Base-by-base conservation (phyloP, 192 early-diverging fungal species). In the Backusella liffmaniae region DNA sequence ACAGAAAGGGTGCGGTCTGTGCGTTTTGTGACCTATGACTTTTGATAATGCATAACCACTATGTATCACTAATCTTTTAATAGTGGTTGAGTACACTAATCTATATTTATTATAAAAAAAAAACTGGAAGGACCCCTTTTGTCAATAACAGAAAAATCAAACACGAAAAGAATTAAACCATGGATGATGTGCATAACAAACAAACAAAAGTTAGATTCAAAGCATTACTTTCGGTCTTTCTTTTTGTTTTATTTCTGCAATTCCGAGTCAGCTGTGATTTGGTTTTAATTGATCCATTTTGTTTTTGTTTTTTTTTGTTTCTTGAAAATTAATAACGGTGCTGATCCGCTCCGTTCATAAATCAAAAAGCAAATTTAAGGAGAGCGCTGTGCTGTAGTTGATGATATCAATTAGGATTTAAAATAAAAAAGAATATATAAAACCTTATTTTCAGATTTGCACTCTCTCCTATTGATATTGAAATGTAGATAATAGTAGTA, bases 21-120 rank as follows among this genome's bases (percentile, higher is more conserved):
- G 56, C 56, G 56, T 62, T 62, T 62, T 62, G 56, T 62, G 7
- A 62, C 26, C 56, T 62, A 62, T 62, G 56, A 62, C 7, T 62
- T 9, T 62, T 10, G 26, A 62, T 18, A 49, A 18, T 62, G 56
- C 56, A 62, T 62, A 6, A 62, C 29, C 26, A 29, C 26, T 0
- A 29, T 62, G 56, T 62, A 62, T 29, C 56, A 62, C 23, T 62
- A 10, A 26, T 62, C 3, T 4, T 62, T 26, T 62, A 4, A 62
- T 62, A 29, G 23, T 62, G 12, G 46, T 7, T 62, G 9, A 26
- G 29, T 29, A 26, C 56, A 29, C 12, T 62, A 26, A 29, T 23
- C 23, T 9, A 1, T 62, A 29, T 62, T 62, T 23, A 62, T 29
- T 10, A 53, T 18, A 21, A 32, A 32, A 26, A 26, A 32, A 62